These are phyloP conservation scores for Aspergillus intermedius DNA, from an alignment of 2,329 filamentous ascomycete species.

Conservation along the genomic window DNA sequence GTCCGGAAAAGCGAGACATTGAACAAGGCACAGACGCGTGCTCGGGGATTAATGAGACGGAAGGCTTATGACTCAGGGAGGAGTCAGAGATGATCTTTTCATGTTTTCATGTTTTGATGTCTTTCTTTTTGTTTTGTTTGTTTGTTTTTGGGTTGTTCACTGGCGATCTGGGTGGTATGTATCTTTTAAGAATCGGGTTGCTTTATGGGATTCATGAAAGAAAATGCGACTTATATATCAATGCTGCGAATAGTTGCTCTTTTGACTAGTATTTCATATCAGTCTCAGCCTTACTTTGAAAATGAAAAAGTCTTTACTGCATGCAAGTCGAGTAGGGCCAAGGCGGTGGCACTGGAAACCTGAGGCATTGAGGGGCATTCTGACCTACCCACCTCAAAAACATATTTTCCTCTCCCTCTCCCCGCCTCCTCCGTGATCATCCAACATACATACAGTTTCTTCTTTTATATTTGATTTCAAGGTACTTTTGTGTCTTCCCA, in stretches of 20 bases:
- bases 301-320: background rate
- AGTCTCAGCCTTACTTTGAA: no score
- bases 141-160: slow-evolving; percentile 7
- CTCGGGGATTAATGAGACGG: slow-evolving; percentile 23
- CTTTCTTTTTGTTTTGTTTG: background rate
- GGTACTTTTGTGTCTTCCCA: background rate
- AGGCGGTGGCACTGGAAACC: slow-evolving; percentile 15
- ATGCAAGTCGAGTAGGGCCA: background rate
- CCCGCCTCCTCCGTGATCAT: slow-evolving; percentile 8
- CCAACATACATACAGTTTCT: slow-evolving; percentile 5
- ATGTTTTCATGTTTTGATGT: background rate
- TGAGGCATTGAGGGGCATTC: slow-evolving; percentile 12
- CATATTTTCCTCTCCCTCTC: slow-evolving; percentile 16
- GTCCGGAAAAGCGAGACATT: slow-evolving; percentile 23
- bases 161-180: slow-evolving; percentile 2
- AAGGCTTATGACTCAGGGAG: slow-evolving; percentile 6
- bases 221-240: slow-evolving; percentile 8
- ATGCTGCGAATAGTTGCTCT: background rate
- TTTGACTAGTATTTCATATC: background rate
- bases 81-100: background rate
- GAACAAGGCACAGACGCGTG: slow-evolving; percentile 29
- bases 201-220: slow-evolving; percentile 3
- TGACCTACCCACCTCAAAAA: slow-evolving; percentile 21
- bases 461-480: background rate
- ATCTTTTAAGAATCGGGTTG: slow-evolving; percentile 1